A percentile compares a stretch with the other conserved stretches of the same genome.
phyloP scores from a whole-genome alignment of 129 eudicot genomes.

The Pittosporum tobira region DNA sequence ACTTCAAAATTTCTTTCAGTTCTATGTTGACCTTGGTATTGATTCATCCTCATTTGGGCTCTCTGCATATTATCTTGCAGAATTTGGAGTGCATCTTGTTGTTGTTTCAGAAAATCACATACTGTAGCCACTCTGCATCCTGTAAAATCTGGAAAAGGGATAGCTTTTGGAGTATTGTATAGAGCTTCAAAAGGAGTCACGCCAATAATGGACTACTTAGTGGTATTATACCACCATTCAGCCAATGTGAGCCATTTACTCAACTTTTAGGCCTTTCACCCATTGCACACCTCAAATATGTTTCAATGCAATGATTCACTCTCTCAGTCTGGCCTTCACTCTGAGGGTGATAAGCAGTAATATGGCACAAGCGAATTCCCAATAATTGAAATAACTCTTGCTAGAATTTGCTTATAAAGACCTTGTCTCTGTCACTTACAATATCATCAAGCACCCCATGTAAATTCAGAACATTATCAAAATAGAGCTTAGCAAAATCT shows the following conservation, averaged over 20 bases:
- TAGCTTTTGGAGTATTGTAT: neutral
- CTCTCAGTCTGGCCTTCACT: neutral
- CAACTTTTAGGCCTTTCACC: neutral
- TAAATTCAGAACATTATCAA: neutral
- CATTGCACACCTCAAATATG: neutral
- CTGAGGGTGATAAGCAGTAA: neutral
- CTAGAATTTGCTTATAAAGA: neutral
- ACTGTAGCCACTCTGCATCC: neutral
- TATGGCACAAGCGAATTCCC: neutral
- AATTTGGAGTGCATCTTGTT: no score
- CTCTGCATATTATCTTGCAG: neutral
- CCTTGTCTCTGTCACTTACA: neutral
- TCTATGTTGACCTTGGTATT: neutral
- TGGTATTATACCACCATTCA: constrained; percentile 12
- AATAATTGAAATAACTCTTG: neutral
- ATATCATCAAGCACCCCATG: neutral
- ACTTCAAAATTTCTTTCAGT: neutral
- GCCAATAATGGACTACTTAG: neutral
- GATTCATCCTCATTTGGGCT: neutral
- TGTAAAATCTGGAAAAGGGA: no score
- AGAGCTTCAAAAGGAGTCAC: neutral
- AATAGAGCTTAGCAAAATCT: neutral
- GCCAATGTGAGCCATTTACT: neutral
- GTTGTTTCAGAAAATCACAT: no score
- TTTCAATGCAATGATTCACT: neutral